A percentile compares a stretch with the other conserved stretches of the same genome.
These are phyloP conservation scores for Xylaria grammica DNA, from an alignment of 495 filamentous ascomycete genomes.

Conservation along the genomic window DNA sequence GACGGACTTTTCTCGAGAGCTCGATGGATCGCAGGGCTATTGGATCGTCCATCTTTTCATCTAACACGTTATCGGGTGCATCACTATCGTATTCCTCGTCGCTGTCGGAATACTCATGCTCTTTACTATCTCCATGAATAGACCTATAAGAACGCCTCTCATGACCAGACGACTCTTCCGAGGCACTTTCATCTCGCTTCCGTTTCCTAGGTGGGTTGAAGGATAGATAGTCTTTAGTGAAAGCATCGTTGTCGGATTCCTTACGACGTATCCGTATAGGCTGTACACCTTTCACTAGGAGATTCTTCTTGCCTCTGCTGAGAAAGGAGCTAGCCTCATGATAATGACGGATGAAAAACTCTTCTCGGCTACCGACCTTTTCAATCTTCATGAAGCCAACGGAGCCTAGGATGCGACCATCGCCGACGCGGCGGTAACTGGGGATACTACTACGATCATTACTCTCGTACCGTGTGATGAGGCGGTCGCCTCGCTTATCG, in stretches of 20 bases:
- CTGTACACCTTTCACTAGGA: constrained; percentile 34
- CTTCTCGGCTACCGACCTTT: constrained; percentile 39
- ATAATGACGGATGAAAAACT: constrained; percentile 39
- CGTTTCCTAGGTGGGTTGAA: constrained; percentile 46
- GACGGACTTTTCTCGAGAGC: constrained; percentile 63
- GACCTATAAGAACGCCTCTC: constrained; percentile 70
- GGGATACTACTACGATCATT: constrained; percentile 48
- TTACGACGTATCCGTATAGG: constrained; percentile 34
- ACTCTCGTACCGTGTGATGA: constrained; percentile 49
- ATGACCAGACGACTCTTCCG: constrained; percentile 43
- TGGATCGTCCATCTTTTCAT: constrained; percentile 40
- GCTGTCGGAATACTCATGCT: constrained; percentile 43
- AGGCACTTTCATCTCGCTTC: constrained; percentile 35
- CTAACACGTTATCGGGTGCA: constrained; percentile 37
- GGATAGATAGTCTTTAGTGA: constrained; percentile 45
- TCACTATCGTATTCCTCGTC: constrained; percentile 62
- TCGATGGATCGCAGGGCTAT: constrained; percentile 57
- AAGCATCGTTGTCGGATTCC: constrained; percentile 22
- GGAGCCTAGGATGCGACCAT: constrained; percentile 45
- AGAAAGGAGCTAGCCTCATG: constrained; percentile 39
- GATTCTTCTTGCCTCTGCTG: constrained; percentile 43
- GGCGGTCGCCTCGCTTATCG: constrained; percentile 51
- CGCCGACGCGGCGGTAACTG: constrained; percentile 46
- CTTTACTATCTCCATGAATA: constrained; percentile 67
- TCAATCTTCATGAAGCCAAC: constrained; percentile 44